Evolutionary conservation across 306 rosid species (phyloP), one percentile per base, ranked within the genome.

Genomic region (Quercus parvula): DNA sequence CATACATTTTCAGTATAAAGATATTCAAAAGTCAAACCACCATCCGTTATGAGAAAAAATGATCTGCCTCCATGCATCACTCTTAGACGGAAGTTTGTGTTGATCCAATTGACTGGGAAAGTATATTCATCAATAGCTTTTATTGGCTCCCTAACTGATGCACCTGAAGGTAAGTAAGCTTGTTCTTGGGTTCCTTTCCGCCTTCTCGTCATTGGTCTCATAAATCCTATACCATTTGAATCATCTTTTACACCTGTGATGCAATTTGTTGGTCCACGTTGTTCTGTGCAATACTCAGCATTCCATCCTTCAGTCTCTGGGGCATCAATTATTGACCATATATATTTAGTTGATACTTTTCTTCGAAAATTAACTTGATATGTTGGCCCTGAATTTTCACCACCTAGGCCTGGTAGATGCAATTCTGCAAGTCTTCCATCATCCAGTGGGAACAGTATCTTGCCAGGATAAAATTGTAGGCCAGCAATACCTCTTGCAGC

Each of bases 301-400:
- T 92, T 94, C 98, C 98, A 94, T n/a, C 98, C 98, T 89, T 94
- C 97, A 28, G 90, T 88, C 77, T 89, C 97, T 11, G 97, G 98
- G 5, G 86, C 90, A 64, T 92, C 98, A 72, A 94, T 54, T 79
- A 91, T 70, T 33, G 97, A 85, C 98, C 98, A 94, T 79, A 89
- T 84, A 84, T 92, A 90, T 71, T 80, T 91, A 24, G 64, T 38
- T 31, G 89, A 46, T 52, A 88, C 70, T 80, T 90, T 94, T 79
- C 86, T 85, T 57, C 95, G 75, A 63, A 81, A 73, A 75, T 80
- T 83, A 73, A 73, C 84, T 13, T 87, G 88, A 35, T 62, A 77
- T 77, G 82, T 30, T 59, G 98, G 97, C 73, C 98, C 97, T 33
- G 89, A 71, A 78, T 78, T 91, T 75, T 92, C 94, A 31, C 98